Conservation (phyloP, 2,329 filamentous ascomycete genomes). For the Pseudogymnoascus sp. region DNA sequence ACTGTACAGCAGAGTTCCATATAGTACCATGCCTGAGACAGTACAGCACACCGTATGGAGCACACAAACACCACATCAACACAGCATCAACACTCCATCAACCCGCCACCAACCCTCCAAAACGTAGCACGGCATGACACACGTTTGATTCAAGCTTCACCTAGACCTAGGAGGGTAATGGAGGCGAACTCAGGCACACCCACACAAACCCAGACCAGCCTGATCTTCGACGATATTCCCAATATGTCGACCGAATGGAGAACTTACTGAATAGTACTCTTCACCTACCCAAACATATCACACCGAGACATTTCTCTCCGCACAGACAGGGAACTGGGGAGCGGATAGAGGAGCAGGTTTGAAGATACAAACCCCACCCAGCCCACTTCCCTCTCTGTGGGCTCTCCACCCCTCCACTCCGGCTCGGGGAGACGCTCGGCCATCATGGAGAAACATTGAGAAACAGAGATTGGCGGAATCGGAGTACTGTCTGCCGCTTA, state of each 20-base stretch:
- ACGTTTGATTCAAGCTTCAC: constrained; percentile 6
- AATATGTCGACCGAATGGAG: neutral
- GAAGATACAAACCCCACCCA: neutral
- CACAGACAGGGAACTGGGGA: neutral
- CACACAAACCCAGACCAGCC: neutral
- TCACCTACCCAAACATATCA: neutral
- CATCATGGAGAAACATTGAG: neutral
- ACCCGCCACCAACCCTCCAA: neutral
- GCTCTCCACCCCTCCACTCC: neutral
- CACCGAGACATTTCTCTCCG: constrained; percentile 1
- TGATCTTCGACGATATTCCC: neutral
- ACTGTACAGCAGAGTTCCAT: neutral
- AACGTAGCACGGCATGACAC: neutral
- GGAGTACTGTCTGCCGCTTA: neutral
- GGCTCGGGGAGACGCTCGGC: constrained; percentile 1
- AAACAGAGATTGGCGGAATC: neutral
- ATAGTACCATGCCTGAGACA: neutral
- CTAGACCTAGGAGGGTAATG: neutral
- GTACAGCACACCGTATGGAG: neutral
- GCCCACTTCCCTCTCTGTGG: neutral
- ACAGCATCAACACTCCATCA: neutral
- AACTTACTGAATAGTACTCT: neutral
- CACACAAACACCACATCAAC: neutral
- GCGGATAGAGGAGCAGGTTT: neutral
- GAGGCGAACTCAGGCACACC: neutral